Evolutionary conservation across 1,284 basidiomycete species (phyloP).

Genomic region (Ceratobasidium sp.): DNA sequence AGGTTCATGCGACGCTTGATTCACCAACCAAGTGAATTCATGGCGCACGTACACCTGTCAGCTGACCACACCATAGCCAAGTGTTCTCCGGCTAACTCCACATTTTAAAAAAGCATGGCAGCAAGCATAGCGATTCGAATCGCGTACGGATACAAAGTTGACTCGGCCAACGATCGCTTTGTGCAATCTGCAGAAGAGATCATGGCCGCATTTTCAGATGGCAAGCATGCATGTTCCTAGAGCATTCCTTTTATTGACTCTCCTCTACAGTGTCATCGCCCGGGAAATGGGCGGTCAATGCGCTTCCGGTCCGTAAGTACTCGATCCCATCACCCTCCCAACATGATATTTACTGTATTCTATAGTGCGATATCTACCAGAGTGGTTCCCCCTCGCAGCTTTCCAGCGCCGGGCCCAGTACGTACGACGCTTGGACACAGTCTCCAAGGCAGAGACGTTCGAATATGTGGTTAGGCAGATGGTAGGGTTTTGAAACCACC

Average conservation of each 20-base stretch:
- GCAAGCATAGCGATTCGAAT: neutral
- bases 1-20: neutral
- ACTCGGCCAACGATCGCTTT: constrained; percentile 6
- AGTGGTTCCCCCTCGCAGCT: neutral
- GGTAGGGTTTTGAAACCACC: no score
- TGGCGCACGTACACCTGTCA: neutral
- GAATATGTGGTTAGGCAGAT: neutral
- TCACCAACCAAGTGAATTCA: neutral
- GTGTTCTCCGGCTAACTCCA: neutral
- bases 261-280: no score
- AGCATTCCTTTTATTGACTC: no score
- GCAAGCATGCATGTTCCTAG: no score
- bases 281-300: constrained; percentile 4
- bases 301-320: neutral
- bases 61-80: no score
- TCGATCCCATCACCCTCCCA: neutral
- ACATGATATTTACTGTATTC: no score
- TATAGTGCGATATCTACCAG: neutral
- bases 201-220: neutral
- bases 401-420: neutral
- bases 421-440: neutral
- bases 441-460: neutral
- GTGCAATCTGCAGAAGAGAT: neutral
- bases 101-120: neutral
- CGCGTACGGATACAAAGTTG: constrained; percentile 16